These are phyloP conservation scores for Lithospermum erythrorhizon DNA, from an alignment of 257 asterid genomes.

Conservation along the genomic window DNA sequence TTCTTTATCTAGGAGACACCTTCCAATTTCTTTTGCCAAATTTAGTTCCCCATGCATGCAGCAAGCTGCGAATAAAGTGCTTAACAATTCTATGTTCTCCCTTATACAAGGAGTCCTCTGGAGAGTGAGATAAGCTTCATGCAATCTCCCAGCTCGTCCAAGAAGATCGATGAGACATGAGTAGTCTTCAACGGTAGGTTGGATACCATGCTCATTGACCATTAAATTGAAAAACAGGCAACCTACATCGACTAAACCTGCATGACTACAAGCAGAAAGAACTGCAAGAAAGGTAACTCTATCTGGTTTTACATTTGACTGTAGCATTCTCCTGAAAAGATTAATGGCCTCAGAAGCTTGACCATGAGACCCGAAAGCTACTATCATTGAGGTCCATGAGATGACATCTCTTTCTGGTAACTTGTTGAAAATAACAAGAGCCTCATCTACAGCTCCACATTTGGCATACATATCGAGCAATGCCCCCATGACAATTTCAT, in stretches of 20 bases:
- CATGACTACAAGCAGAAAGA: slow-evolving; percentile 76
- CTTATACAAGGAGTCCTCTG: slow-evolving; percentile 25
- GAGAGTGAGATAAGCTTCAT: slow-evolving; percentile 50
- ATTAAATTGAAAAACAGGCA: slow-evolving; percentile 33
- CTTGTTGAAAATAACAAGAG: slow-evolving; percentile 39
- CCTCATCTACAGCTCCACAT: slow-evolving; percentile 66
- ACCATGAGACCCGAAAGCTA: slow-evolving; percentile 71
- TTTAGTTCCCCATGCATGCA: slow-evolving; percentile 40
- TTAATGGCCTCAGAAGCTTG: slow-evolving; percentile 50
- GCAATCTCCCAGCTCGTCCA: slow-evolving; percentile 58
- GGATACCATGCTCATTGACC: slow-evolving; percentile 32
- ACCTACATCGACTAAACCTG: slow-evolving; percentile 67
- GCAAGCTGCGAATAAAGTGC: slow-evolving; percentile 58
- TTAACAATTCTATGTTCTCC: slow-evolving; percentile 47
- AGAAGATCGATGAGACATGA: slow-evolving; percentile 65
- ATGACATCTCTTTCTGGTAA: slow-evolving; percentile 47
- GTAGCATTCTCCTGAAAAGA: slow-evolving; percentile 48
- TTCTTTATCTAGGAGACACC: slow-evolving; percentile 41
- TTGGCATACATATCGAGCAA: slow-evolving; percentile 81
- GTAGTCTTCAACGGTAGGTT: slow-evolving; percentile 54
- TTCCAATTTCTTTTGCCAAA: slow-evolving; percentile 49
- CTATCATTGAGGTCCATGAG: slow-evolving; percentile 77
- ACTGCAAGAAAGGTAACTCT: slow-evolving; percentile 70
- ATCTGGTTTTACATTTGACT: slow-evolving; percentile 39
- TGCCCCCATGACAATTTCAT: slow-evolving; percentile 60